A percentile compares a stretch with the other conserved stretches of the same genome.
phyloP scores from a whole-genome alignment of 371 early-diverging fungal genomes.

The Catenaria anguillulae region DNA sequence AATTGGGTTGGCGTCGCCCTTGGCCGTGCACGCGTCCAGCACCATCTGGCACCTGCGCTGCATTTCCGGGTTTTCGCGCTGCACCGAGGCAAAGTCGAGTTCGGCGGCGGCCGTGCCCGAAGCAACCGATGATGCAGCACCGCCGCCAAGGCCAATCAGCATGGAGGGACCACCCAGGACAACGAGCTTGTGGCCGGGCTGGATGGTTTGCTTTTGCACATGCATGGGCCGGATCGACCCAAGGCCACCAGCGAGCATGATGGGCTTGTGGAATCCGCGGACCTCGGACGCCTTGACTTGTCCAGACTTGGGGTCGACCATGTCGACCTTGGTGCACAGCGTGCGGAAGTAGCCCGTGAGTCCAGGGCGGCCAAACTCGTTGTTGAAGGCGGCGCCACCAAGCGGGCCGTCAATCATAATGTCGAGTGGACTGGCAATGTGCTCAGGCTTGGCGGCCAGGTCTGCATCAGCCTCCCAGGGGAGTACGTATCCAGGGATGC shows the following conservation, averaged over 20 bases:
- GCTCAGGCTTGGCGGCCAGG: slow-evolving; percentile 59
- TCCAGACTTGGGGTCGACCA: slow-evolving; percentile 19
- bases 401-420: slow-evolving; percentile 94
- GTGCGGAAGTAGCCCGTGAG: slow-evolving; percentile 93
- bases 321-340: slow-evolving; percentile 54
- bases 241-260: slow-evolving; percentile 96
- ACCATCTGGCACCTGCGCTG: slow-evolving; percentile 91
- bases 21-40: slow-evolving; percentile 74
- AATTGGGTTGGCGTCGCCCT: slow-evolving; percentile 68
- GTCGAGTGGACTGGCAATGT: slow-evolving; percentile 78
- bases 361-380: slow-evolving; percentile 94
- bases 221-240: slow-evolving; percentile 79
- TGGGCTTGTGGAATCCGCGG: slow-evolving; percentile 95
- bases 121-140: slow-evolving; percentile 90
- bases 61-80: slow-evolving; percentile 96
- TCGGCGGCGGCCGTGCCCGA: slow-evolving; percentile 73
- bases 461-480: slow-evolving; percentile 72
- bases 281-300: slow-evolving; percentile 29
- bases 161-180: slow-evolving; percentile 92
- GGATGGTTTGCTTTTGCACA: slow-evolving; percentile 64
- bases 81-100: slow-evolving; percentile 92
- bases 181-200: slow-evolving; percentile 63
- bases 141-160: slow-evolving; percentile 96
- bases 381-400: slow-evolving; percentile 93
- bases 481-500: slow-evolving; percentile 72